Conservation (phyloP, 345 rosid genomes). For the Populus alba region DNA sequence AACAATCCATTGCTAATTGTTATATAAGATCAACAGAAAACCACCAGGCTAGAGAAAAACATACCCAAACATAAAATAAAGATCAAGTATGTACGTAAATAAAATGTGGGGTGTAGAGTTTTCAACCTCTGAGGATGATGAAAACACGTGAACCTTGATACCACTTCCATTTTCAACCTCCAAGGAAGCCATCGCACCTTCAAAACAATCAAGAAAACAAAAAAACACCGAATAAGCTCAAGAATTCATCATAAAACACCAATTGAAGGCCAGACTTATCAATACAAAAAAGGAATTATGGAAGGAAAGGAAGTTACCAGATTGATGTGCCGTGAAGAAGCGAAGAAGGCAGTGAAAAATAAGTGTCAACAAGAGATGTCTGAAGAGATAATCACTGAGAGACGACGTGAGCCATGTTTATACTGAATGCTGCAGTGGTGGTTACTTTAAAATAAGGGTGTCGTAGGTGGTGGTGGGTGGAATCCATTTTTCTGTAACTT, state of each 20-base stretch:
- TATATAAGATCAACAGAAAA: neutral
- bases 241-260: neutral
- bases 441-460: neutral
- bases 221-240: constrained; percentile 10
- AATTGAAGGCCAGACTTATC: neutral
- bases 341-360: neutral
- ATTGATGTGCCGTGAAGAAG: constrained; percentile 23
- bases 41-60: neutral
- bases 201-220: constrained; percentile 3
- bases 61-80: neutral
- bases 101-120: neutral
- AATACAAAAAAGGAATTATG: neutral
- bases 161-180: constrained; percentile 38
- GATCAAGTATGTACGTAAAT: neutral
- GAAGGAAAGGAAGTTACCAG: constrained; percentile 20
- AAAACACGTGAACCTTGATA: constrained; percentile 51
- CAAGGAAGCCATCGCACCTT: constrained; percentile 24
- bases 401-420: neutral
- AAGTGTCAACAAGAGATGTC: neutral
- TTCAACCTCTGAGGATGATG: constrained; percentile 61
- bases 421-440: neutral
- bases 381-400: neutral
- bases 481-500: constrained; percentile 1
- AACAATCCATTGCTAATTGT: neutral
- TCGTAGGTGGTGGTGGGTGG: neutral